Percentiles rank a stretch among this genome's conserved stretches.
phyloP scores from a whole-genome alignment of 805 yeast genomes.

The Hanseniaspora lindneri region DNA sequence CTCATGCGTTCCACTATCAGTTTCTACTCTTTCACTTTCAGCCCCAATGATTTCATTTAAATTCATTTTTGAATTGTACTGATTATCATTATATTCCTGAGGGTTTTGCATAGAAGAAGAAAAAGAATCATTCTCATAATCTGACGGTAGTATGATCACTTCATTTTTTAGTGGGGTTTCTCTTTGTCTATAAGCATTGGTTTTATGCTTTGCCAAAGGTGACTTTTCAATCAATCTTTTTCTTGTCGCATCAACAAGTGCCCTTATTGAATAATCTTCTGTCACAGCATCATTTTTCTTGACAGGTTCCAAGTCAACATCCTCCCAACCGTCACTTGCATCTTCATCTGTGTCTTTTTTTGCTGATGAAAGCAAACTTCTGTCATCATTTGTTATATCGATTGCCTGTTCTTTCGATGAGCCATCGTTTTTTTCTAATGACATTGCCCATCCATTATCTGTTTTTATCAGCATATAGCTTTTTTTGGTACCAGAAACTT shows the following conservation, averaged over 20 bases:
- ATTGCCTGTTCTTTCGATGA: conserved; percentile 38
- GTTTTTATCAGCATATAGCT: conserved; percentile 65
- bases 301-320: conserved; percentile 37
- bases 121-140: neutral
- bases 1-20: too few species aligned
- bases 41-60: too few species aligned
- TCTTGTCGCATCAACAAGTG: conserved; percentile 25
- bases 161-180: neutral
- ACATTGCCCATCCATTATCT: conserved; percentile 74
- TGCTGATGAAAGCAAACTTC: conserved; percentile 3
- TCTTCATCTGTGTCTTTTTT: conserved; percentile 24
- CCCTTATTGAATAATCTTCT: conserved; percentile 34
- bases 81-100: too few species aligned
- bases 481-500: conserved; percentile 74
- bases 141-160: neutral
- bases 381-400: conserved; percentile 18
- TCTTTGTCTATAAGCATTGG: neutral
- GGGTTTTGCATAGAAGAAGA: too few species aligned
- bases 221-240: conserved; percentile 5
- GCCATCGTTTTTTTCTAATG: conserved; percentile 40
- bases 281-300: conserved; percentile 19
- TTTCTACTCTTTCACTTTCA: too few species aligned
- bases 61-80: too few species aligned
- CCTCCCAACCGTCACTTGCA: conserved; percentile 51
- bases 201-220: neutral